Evolutionary conservation across 495 filamentous ascomycete species (phyloP), one percentile per base, ranked within the genome.

Genomic region (Penicillium flavigenum): DNA sequence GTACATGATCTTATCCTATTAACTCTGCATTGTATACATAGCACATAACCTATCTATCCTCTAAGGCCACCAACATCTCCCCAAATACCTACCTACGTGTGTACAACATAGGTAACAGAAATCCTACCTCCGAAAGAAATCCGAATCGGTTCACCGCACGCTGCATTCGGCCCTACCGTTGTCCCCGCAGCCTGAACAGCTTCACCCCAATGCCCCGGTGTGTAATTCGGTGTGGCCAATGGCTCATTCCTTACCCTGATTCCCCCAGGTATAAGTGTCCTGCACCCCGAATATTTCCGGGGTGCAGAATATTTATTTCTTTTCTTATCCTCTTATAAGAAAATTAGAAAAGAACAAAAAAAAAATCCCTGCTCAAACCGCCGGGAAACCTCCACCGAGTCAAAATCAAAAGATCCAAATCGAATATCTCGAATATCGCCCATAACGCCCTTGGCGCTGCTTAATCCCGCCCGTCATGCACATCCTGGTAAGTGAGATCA

Each of bases 401-500:
- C 5, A 51, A 51, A 34, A 47, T 29, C 44, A n/a, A 29, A n/a
- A 29, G 45, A 47, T 47, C 45, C 45, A 19, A 24, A 54, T 54
- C 39, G 14, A 26, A 31, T n/a, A 10, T 27, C 14, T 52, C 22
- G 24, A 45, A 59, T 52, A 52, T 52, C 50, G 42, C 38, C 20
- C 56, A 53, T 57, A 52, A 38, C 58, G 50, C 49, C 32, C 50
- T 56, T 51, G 48, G 50, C 58, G 62, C 56, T 50, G 51, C 14
- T 47, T 52, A 62, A 54, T 49, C 31, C 31, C 12, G n/a, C 47
- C 46, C 64, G 63, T 29, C 57, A 79, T 79, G 76, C 76, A 79
- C 70, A 76, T 79, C 63, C 67, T 79, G 67, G 76, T 79, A 74
- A 65, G 73, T 69, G 10, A 42, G 38, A 38, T 57, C 48, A 31